Conservation (phyloP, 495 filamentous ascomycete genomes). For the Tuber calosporum region DNA sequence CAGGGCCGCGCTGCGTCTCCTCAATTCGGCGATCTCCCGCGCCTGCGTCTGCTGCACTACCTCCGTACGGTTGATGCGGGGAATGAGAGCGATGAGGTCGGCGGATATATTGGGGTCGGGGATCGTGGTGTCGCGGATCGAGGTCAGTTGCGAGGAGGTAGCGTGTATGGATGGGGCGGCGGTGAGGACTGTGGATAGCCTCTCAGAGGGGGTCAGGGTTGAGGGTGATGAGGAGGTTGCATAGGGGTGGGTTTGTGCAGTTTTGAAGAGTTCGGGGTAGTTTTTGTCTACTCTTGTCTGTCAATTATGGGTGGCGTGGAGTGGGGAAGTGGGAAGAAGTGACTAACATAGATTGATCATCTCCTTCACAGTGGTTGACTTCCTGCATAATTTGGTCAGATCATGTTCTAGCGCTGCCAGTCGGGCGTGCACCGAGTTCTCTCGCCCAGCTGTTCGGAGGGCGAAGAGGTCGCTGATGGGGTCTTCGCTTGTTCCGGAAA, state of each 20-base stretch:
- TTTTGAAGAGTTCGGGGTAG: conserved; percentile 32
- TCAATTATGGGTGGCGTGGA: neutral
- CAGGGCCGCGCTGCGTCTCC: conserved; percentile 63
- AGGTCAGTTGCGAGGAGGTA: conserved; percentile 71
- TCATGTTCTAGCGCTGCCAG: conserved; percentile 26
- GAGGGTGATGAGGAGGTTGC: conserved; percentile 15
- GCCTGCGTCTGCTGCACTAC: conserved; percentile 62
- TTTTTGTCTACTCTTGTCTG: conserved; percentile 14
- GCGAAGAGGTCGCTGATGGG: conserved; percentile 28
- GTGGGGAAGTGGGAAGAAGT: neutral
- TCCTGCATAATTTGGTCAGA: conserved; percentile 22
- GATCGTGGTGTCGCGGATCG: conserved; percentile 67
- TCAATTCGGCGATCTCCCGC: conserved; percentile 61
- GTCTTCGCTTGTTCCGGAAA: conserved; percentile 32
- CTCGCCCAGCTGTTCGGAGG: conserved; percentile 18
- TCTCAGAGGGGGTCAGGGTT: conserved; percentile 45
- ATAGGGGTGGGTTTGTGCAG: conserved; percentile 34
- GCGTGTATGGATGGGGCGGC: conserved; percentile 66
- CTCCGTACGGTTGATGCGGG: conserved; percentile 62
- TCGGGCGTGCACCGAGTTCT: conserved; percentile 25
- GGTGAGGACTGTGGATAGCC: conserved; percentile 60
- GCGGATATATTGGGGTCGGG: conserved; percentile 63
- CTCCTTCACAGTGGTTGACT: conserved; percentile 27
- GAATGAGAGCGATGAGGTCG: conserved; percentile 59
- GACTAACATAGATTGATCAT: conserved; percentile 32